phyloP scores from a whole-genome alignment of 148 eudicot genomes.

The Drosera capensis region DNA sequence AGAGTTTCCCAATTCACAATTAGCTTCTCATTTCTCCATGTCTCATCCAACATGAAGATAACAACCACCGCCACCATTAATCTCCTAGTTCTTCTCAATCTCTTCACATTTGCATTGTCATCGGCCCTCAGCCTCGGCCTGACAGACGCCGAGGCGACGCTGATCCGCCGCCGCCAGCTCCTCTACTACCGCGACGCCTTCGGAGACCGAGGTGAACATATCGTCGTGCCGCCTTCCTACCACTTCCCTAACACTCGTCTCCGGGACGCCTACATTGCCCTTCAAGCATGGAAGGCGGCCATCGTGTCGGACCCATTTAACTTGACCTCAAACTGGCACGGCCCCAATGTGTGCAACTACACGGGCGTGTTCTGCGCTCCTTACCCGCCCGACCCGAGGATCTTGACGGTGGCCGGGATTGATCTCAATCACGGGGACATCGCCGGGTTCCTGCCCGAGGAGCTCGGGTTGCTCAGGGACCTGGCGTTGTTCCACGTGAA shows the following conservation, averaged over 20 bases:
- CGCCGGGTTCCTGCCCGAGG: conserved; percentile 76
- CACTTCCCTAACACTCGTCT: conserved; percentile 35
- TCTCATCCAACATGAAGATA: too few relatives aligned
- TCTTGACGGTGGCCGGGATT: conserved; percentile 50
- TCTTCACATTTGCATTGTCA: background rate
- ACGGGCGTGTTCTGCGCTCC: conserved; percentile 65
- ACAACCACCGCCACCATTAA: background rate
- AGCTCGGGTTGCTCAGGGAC: conserved; percentile 59
- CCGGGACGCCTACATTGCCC: conserved; percentile 71
- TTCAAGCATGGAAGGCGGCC: conserved; percentile 74
- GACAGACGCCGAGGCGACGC: conserved; percentile 25
- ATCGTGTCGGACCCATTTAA: conserved; percentile 70
- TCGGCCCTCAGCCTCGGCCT: conserved; percentile 2
- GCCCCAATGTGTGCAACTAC: conserved; percentile 65
- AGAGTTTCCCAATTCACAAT: too few relatives aligned
- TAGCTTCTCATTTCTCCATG: too few relatives aligned
- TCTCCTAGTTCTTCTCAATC: background rate
- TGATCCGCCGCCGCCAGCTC: conserved; percentile 49
- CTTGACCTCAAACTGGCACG: conserved; percentile 54
- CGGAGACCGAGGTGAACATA: conserved; percentile 56
- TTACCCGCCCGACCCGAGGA: conserved; percentile 22
- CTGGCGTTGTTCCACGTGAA: conserved; percentile 67
- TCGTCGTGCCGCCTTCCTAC: conserved; percentile 29
- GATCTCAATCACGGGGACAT: conserved; percentile 80
- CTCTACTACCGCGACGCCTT: conserved; percentile 51